Conservation (phyloP, 345 rosid species). For the Capsella bursapastoris region DNA sequence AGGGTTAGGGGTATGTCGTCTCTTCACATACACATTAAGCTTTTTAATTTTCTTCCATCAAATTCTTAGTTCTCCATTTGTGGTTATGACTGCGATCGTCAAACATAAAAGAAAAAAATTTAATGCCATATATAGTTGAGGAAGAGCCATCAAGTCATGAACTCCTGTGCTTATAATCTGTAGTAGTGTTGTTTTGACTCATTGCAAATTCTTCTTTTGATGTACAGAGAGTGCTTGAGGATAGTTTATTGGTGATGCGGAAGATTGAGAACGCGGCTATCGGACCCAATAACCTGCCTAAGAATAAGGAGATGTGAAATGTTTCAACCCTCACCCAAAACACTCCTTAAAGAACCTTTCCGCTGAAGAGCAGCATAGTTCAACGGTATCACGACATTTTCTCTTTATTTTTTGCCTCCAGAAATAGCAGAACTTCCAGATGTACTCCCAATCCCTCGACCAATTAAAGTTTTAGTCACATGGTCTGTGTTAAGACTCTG, state of each 20-base stretch:
- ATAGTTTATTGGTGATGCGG: constrained; percentile 79
- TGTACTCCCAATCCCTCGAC: constrained; percentile 56
- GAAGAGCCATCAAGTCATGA: constrained; percentile 10
- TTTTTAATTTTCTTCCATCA: constrained; percentile 3
- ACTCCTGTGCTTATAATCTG: not conserved
- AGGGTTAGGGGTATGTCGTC: constrained; percentile 77
- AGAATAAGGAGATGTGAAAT: constrained; percentile 90
- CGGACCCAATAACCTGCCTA: constrained; percentile 88
- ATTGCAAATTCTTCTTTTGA: constrained; percentile 29
- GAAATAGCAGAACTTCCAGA: constrained; percentile 57
- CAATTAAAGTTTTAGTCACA: constrained; percentile 65
- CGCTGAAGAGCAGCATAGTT: constrained; percentile 76
- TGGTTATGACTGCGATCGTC: not conserved
- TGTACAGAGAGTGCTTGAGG: constrained; percentile 87
- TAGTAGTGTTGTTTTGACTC: not conserved
- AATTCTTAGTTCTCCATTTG: constrained; percentile 17
- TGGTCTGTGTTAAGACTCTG: constrained; percentile 61
- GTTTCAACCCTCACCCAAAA: constrained; percentile 9
- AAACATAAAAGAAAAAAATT: not conserved
- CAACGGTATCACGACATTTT: constrained; percentile 52
- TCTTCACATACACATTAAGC: constrained; percentile 6
- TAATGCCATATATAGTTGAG: not conserved
- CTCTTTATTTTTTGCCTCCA: constrained; percentile 63
- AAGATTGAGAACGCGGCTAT: constrained; percentile 96
- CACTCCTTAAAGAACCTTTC: not conserved